Evolutionary conservation across 495 filamentous ascomycete genomes (phyloP).

Genomic region (Parmelia sp.): DNA sequence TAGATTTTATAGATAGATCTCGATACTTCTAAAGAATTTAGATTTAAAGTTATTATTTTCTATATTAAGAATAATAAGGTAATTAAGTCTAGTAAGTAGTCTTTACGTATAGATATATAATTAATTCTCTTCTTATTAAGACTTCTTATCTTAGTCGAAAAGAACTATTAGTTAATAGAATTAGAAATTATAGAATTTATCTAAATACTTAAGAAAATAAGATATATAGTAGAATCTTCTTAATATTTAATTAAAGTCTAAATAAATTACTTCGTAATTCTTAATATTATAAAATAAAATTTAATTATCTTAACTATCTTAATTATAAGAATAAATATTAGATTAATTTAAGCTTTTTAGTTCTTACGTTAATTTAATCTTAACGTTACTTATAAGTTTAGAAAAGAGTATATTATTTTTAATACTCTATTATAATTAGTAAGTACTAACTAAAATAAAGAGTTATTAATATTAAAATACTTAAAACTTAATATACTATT

Average conservation of each 20-base stretch:
- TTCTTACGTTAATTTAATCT: constrained; percentile 5
- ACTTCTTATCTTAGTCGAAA: no score
- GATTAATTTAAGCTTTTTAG: background rate
- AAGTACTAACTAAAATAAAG: background rate
- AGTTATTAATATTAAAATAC: background rate
- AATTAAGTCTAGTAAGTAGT: background rate
- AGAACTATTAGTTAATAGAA: no score
- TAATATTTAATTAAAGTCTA: no score
- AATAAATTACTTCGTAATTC: background rate
- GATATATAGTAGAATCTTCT: no score
- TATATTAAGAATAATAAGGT: no score
- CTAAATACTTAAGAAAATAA: no score
- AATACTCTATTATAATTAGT: background rate
- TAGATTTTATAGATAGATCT: no score
- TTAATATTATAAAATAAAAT: constrained; percentile 13
- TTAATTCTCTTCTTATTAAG: background rate
- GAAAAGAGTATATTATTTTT: constrained; percentile 7
- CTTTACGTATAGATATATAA: background rate
- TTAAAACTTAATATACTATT: background rate
- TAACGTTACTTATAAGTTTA: constrained; percentile 3
- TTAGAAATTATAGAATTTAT: no score
- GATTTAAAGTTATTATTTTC: no score
- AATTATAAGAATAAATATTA: constrained; percentile 7
- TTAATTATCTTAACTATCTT: background rate
- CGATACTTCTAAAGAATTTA: no score